Conservation (phyloP, 2,329 filamentous ascomycete genomes). For the Exophiala sp. region DNA sequence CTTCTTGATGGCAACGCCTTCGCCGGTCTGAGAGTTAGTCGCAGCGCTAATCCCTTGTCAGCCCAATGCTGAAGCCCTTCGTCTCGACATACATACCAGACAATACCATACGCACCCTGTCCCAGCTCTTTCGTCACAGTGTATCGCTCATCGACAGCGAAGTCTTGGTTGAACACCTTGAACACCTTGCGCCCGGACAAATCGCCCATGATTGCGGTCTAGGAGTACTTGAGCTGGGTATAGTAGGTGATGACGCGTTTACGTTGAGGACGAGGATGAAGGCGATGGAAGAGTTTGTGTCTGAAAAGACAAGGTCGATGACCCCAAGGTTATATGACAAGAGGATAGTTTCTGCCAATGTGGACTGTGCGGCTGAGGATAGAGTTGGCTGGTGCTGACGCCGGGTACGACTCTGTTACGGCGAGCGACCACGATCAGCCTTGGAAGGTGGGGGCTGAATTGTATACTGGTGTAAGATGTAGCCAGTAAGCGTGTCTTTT, state of each 20-base stretch:
- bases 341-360: constrained; percentile 2
- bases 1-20: constrained; percentile 98
- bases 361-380: constrained; percentile 22
- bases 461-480: constrained; percentile 21
- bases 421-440: constrained; percentile 11
- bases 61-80: neutral
- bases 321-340: constrained; percentile 6
- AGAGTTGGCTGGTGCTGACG: constrained; percentile 25
- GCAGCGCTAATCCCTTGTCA: constrained; percentile 64
- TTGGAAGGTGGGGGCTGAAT: constrained; percentile 18
- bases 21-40: constrained; percentile 82
- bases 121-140: constrained; percentile 98
- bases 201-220: constrained; percentile 51
- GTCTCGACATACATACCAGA: constrained; percentile 65
- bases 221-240: neutral
- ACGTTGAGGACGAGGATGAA: neutral
- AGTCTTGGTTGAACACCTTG: constrained; percentile 99
- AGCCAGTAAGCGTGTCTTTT: constrained; percentile 13
- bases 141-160: constrained; percentile 96
- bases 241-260: neutral
- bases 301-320: constrained; percentile 3
- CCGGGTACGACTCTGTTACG: constrained; percentile 8
- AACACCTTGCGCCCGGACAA: constrained; percentile 80
- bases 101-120: constrained; percentile 97
- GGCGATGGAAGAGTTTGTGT: neutral